Conservation (phyloP, 495 filamentous ascomycete genomes). For the Hyaloscypha variabilis region DNA sequence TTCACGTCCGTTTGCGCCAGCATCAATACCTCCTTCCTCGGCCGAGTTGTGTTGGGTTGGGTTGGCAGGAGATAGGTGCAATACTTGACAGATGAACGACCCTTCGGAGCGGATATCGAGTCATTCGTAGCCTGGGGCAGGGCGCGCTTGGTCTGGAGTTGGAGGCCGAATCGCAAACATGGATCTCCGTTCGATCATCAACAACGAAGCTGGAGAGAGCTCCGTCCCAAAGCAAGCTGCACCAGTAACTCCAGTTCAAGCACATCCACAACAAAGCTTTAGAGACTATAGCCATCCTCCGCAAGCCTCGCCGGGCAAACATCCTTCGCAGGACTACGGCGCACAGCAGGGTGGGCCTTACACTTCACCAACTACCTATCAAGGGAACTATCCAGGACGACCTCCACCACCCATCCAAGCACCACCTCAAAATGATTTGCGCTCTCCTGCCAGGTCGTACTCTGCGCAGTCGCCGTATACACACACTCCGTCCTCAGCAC, state of each 20-base stretch:
- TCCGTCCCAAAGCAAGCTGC: slow-evolving; percentile 35
- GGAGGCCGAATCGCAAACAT: slow-evolving; percentile 41
- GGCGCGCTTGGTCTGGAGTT: slow-evolving; percentile 32
- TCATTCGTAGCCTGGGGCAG: slow-evolving; percentile 26
- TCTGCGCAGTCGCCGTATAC: slow-evolving; percentile 57
- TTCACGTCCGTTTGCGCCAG: slow-evolving; percentile 26
- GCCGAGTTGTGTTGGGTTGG: slow-evolving; percentile 13
- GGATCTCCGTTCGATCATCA: slow-evolving; percentile 61
- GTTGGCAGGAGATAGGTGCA: not conserved
- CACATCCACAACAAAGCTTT: slow-evolving; percentile 42
- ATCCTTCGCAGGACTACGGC: slow-evolving; percentile 44
- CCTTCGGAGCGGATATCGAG: slow-evolving; percentile 15
- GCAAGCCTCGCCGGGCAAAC: slow-evolving; percentile 45
- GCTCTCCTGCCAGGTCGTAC: slow-evolving; percentile 48
- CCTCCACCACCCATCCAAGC: slow-evolving; percentile 54
- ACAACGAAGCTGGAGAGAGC: slow-evolving; percentile 44
- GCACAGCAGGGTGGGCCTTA: slow-evolving; percentile 32
- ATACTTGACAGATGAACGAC: slow-evolving; percentile 27
- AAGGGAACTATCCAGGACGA: slow-evolving; percentile 44
- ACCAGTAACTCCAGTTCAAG: slow-evolving; percentile 51
- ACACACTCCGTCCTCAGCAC: slow-evolving; percentile 34
- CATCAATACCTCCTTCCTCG: slow-evolving; percentile 10
- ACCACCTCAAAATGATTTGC: slow-evolving; percentile 45
- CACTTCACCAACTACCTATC: slow-evolving; percentile 42
- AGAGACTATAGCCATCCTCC: slow-evolving; percentile 48